These are phyloP conservation scores for Nematocida parisii DNA, from an alignment of 371 early-diverging fungal species.

Conservation along the genomic window DNA sequence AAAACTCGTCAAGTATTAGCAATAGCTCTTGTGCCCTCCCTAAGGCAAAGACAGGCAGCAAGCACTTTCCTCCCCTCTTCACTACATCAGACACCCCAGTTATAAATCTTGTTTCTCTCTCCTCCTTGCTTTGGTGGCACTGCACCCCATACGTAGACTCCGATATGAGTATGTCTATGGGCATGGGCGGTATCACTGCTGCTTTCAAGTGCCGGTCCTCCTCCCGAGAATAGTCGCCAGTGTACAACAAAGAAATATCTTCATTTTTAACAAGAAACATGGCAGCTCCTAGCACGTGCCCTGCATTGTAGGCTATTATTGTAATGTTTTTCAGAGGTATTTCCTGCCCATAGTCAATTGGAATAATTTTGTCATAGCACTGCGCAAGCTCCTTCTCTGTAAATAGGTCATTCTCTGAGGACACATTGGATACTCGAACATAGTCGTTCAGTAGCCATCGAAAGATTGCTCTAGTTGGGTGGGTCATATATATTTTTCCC, in stretches of 20 bases:
- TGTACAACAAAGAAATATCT: slow-evolving; percentile 88
- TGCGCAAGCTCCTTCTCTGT: slow-evolving; percentile 84
- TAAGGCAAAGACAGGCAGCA: slow-evolving; percentile 96
- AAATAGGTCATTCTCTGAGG: slow-evolving; percentile 83
- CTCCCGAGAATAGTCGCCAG: slow-evolving; percentile 98
- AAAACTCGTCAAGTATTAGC: slow-evolving; percentile 96
- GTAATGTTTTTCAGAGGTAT: slow-evolving; percentile 89
- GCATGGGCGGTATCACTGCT: slow-evolving; percentile 81
- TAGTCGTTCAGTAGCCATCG: slow-evolving; percentile 95
- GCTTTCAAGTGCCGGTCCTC: slow-evolving; percentile 98
- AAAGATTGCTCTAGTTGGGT: slow-evolving; percentile 97
- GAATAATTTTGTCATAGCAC: slow-evolving; percentile 87
- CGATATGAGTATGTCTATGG: slow-evolving; percentile 87
- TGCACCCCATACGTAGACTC: slow-evolving; percentile 98
- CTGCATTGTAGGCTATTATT: slow-evolving; percentile 93
- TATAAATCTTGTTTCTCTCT: slow-evolving; percentile 76
- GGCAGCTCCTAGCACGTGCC: slow-evolving; percentile 98
- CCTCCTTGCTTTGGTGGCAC: slow-evolving; percentile 88
- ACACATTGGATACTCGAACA: slow-evolving; percentile 73
- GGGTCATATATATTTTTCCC: slow-evolving; percentile 99
- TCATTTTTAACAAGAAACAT: slow-evolving; percentile 98
- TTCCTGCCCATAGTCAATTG: slow-evolving; percentile 91
- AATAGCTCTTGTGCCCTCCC: slow-evolving; percentile 97
- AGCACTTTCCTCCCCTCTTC: slow-evolving; percentile 86
- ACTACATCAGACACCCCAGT: slow-evolving; percentile 78